A percentile compares a stretch with the other conserved stretches of the same genome.
These are phyloP conservation scores for Ligustrum vulgare DNA, from an alignment of 257 asterid species.

Conservation along the genomic window DNA sequence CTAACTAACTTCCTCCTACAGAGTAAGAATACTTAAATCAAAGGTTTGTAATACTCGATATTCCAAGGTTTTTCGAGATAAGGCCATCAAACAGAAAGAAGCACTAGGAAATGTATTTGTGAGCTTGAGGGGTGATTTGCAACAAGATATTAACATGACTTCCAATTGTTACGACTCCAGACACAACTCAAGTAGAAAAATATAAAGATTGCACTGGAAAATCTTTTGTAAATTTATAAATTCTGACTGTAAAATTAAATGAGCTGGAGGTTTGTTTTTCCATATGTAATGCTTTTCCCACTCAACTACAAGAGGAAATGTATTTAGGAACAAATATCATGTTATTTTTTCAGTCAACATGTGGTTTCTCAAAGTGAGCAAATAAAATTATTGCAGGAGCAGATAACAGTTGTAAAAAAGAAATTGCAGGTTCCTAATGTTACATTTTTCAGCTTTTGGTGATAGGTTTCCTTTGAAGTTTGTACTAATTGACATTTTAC, in stretches of 20 bases:
- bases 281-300: not conserved
- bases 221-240: constrained; percentile 50
- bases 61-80: constrained; percentile 66
- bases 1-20: too few species aligned
- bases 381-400: constrained; percentile 63
- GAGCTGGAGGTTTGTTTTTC: constrained; percentile 63
- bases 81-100: constrained; percentile 70
- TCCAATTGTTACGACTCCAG: constrained; percentile 53
- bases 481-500: not conserved
- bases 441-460: constrained; percentile 1
- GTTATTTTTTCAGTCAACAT: constrained; percentile 50
- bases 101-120: constrained; percentile 62
- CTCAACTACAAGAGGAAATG: not conserved
- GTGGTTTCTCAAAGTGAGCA: constrained; percentile 62
- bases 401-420: constrained; percentile 61
- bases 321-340: constrained; percentile 1
- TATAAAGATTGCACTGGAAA: constrained; percentile 65
- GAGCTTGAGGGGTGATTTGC: constrained; percentile 69
- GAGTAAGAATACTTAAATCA: not conserved
- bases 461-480: not conserved
- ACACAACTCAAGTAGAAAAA: constrained; percentile 49
- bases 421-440: constrained; percentile 54
- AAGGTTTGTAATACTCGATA: constrained; percentile 3
- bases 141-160: constrained; percentile 81
- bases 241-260: constrained; percentile 44